Conservation (phyloP, 2,329 filamentous ascomycete genomes). For the Talaromyces marneffei region DNA sequence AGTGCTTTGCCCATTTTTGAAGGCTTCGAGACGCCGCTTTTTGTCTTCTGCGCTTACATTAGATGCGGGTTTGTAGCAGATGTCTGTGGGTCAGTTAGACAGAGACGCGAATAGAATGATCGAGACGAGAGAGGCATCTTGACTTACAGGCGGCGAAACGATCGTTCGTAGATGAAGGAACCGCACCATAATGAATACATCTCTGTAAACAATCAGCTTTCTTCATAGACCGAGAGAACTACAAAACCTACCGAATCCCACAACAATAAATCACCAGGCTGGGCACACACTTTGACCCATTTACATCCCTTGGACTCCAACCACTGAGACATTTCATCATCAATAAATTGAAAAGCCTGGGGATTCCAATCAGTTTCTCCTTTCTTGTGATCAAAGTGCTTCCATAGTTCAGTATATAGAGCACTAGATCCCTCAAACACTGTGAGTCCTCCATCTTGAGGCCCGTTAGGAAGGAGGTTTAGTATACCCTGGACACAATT, state of each 20-base stretch:
- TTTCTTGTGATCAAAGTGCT: not conserved
- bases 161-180: not conserved
- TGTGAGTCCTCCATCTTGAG: not conserved
- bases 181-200: not conserved
- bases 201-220: not conserved
- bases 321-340: not conserved
- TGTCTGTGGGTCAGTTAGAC: not conserved
- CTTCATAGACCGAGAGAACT: not conserved
- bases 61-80: not conserved
- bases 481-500: not conserved
- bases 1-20: not conserved
- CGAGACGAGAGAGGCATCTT: no score
- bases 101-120: not conserved
- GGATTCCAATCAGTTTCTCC: not conserved
- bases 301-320: not conserved
- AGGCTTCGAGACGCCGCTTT: not conserved
- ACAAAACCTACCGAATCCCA: not conserved
- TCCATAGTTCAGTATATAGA: not conserved
- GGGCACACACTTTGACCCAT: not conserved
- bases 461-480: not conserved
- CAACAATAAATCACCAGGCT: not conserved
- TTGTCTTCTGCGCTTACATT: not conserved
- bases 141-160: not conserved
- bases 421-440: not conserved
- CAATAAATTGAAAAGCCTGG: not conserved